Evolutionary conservation across 768 basidiomycete species (phyloP), one percentile per base, ranked within the genome.

Genomic region (Phaffia australis): DNA sequence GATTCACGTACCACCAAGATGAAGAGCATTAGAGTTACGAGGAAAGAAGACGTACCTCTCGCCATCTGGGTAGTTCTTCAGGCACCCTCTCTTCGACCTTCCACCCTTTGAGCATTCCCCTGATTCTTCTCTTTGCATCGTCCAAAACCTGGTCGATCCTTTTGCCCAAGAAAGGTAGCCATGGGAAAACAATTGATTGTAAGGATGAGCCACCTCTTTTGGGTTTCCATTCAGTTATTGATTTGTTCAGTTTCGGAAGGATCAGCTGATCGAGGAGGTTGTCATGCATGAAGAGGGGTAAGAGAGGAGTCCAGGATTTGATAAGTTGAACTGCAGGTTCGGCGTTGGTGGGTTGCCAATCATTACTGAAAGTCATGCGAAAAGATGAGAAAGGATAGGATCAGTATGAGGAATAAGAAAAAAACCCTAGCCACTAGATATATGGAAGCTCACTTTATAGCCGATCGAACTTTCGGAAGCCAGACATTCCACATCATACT

Each of bases 221-320:
- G 7, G 83, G 78, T 73, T 80, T 85, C 95, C 95, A 99, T 60
- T 88, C 85, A 4, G 84, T 81, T 46, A 97, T 82, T 3, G 89
- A 84, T 69, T 85, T 85, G 58, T 86, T 83, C 2, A 99, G 83
- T 77, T 98, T 99, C 1, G 95, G 95, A 25, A 99, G 79, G 55
- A 99, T 83, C 27, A 99, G 84, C 75, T 99, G 95, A 74, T 97
- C 93, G 69, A 99, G 83, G 67, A 99, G 81, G 74, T 97, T 99
- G 78, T 97, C 93, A 62, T 84, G 83, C 67, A 99, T 85, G 78
- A 97, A 99, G 0, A 82, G 82, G 0, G 95, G 95, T 0, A 98
- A 80, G 70, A 94, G 84, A 1, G 83, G 81, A 0, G 85, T 82
- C 95, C 95, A 98, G 0, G 84, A 81, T 76, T 94, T 89, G 73